A percentile compares a stretch with the other conserved stretches of the same genome.
Evolutionary conservation across 345 rosid genomes (phyloP).

Genomic region (Viola odorata): DNA sequence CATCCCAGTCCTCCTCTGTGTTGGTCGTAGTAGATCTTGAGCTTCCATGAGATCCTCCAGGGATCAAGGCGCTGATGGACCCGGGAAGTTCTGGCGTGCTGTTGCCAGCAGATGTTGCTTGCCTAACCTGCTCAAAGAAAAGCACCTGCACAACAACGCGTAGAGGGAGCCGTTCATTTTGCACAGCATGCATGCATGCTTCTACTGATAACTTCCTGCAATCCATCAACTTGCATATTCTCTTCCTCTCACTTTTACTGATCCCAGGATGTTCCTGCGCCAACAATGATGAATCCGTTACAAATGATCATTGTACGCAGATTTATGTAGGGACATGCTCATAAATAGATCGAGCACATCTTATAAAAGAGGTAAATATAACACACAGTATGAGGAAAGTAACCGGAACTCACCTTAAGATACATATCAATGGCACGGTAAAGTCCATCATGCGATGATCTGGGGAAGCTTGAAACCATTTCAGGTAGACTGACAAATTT

Average conservation of each 20-base stretch:
- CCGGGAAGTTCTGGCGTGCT: slow-evolving; percentile 59
- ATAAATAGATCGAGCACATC: too few species aligned
- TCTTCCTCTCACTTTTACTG: slow-evolving; percentile 32
- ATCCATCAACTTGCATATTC: slow-evolving; percentile 27
- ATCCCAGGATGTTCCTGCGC: slow-evolving; percentile 31
- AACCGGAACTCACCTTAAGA: slow-evolving; percentile 22
- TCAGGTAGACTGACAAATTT: slow-evolving; percentile 27
- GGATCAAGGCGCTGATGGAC: slow-evolving; percentile 37
- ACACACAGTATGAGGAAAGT: neutral
- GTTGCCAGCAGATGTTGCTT: slow-evolving; percentile 25
- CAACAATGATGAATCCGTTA: neutral
- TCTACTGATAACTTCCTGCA: slow-evolving; percentile 31
- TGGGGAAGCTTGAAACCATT: slow-evolving; percentile 21
- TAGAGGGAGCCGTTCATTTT: slow-evolving; percentile 29
- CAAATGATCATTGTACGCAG: too few species aligned
- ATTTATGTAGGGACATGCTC: too few species aligned
- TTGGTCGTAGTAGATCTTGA: slow-evolving; percentile 74
- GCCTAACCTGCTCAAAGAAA: slow-evolving; percentile 30
- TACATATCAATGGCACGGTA: slow-evolving; percentile 30
- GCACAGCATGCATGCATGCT: slow-evolving; percentile 30
- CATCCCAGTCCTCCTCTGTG: slow-evolving; percentile 93
- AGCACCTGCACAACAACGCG: slow-evolving; percentile 34
- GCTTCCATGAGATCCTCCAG: slow-evolving; percentile 70
- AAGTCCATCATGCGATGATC: slow-evolving; percentile 27
- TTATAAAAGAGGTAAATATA: too few species aligned